phyloP scores from a whole-genome alignment of 129 eudicot genomes.

The Lactuca saligna region DNA sequence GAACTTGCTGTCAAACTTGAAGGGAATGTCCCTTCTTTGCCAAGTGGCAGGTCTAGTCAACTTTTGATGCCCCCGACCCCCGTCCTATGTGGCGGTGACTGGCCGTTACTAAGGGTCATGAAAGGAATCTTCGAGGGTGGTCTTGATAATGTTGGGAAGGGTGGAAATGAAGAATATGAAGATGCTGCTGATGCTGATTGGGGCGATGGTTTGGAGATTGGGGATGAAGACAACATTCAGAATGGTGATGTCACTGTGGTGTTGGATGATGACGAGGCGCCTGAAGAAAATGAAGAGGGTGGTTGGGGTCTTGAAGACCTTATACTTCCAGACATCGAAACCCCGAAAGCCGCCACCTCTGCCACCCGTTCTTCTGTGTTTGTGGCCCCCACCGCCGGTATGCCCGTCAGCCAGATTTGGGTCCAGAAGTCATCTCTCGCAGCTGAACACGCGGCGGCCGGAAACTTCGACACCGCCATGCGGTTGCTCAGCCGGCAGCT shows the following conservation, averaged over 20 bases:
- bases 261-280: conserved; percentile 50
- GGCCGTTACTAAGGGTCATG: conserved; percentile 70
- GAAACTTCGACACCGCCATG: conserved; percentile 78
- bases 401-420: conserved; percentile 84
- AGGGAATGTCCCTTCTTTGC: conserved; percentile 56
- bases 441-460: conserved; percentile 80
- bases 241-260: conserved; percentile 45
- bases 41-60: conserved; percentile 43
- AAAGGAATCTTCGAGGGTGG: conserved; percentile 67
- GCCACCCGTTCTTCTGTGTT: conserved; percentile 44
- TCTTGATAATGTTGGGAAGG: conserved; percentile 53
- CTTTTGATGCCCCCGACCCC: conserved; percentile 71
- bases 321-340: conserved; percentile 65
- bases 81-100: conserved; percentile 63
- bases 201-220: conserved; percentile 70
- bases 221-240: conserved; percentile 47
- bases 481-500: conserved; percentile 65
- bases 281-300: conserved; percentile 53
- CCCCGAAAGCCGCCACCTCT: conserved; percentile 38
- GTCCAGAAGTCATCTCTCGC: conserved; percentile 68
- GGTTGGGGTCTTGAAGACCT: conserved; percentile 89
- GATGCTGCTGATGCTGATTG: conserved; percentile 83
- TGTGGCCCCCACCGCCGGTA: conserved; percentile 61
- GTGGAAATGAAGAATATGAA: conserved; percentile 62
- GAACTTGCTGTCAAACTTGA: conserved; percentile 57